A percentile compares a stretch with the other conserved stretches of the same genome.
Conservation (phyloP, 2,329 filamentous ascomycete genomes). For the Calonectria henricotiae region DNA sequence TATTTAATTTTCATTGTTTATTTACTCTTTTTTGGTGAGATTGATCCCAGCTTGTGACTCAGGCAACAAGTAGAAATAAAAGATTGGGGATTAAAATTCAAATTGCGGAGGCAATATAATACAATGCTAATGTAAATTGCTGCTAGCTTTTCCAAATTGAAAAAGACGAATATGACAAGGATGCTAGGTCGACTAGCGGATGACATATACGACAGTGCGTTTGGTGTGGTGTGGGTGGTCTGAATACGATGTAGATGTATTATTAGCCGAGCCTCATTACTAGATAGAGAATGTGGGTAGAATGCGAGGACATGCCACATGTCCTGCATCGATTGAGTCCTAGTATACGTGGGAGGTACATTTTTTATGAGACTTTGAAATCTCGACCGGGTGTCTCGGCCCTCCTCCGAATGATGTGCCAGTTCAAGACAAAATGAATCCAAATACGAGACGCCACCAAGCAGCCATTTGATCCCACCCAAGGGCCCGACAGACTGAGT, state of each 20-base stretch:
- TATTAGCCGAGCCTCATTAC: background rate
- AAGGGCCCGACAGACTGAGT: background rate
- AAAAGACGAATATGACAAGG: conserved; percentile 10
- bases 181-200: conserved; percentile 9
- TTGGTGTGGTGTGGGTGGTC: background rate
- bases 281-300: background rate
- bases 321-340: background rate
- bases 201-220: conserved; percentile 11
- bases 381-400: conserved; percentile 18
- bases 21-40: background rate
- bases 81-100: background rate
- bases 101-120: conserved; percentile 16
- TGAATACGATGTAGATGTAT: conserved; percentile 15
- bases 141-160: conserved; percentile 8
- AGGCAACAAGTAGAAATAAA: background rate
- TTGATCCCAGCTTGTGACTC: background rate
- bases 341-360: conserved; percentile 1
- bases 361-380: conserved; percentile 1
- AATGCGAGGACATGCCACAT: background rate
- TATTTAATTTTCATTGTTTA: background rate
- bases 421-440: conserved; percentile 14
- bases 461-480: conserved; percentile 18
- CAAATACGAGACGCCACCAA: conserved; percentile 21
- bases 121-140: conserved; percentile 11
- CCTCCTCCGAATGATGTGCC: conserved; percentile 4